Percentiles rank a stretch among this genome's conserved stretches.
Evolutionary conservation across 2,329 filamentous ascomycete genomes (phyloP).

Genomic region (Penicillium aurantiogriseum): DNA sequence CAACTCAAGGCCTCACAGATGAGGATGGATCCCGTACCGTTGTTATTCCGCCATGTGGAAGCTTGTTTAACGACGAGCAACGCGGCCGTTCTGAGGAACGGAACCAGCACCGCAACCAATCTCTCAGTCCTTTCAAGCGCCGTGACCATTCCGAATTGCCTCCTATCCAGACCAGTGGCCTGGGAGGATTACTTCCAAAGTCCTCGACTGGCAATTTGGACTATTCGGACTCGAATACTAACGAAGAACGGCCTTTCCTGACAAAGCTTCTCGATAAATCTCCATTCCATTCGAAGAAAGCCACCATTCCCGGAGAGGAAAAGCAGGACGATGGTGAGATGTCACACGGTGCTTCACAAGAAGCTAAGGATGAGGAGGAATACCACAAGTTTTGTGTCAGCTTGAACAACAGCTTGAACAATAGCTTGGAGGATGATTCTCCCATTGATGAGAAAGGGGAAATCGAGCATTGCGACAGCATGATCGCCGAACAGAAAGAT

Average conservation of each 20-base stretch:
- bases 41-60: background rate
- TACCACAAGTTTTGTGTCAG: background rate
- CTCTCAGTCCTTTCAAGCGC: background rate
- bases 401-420: background rate
- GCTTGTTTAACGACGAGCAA: background rate
- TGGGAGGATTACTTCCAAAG: background rate
- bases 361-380: background rate
- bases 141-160: background rate
- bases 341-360: background rate
- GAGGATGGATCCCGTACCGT: background rate
- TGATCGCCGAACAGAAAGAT: background rate
- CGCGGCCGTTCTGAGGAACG: background rate
- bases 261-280: background rate
- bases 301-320: background rate
- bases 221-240: background rate
- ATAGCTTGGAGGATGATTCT: background rate
- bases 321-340: background rate
- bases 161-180: background rate
- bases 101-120: background rate
- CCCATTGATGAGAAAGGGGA: background rate
- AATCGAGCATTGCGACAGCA: background rate
- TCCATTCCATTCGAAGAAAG: background rate
- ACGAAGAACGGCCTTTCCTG: background rate
- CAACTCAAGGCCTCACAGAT: rapidly evolving
- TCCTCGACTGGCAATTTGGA: background rate